phyloP scores from a whole-genome alignment of 179 eudicot species.

The Gypsophila paniculata region DNA sequence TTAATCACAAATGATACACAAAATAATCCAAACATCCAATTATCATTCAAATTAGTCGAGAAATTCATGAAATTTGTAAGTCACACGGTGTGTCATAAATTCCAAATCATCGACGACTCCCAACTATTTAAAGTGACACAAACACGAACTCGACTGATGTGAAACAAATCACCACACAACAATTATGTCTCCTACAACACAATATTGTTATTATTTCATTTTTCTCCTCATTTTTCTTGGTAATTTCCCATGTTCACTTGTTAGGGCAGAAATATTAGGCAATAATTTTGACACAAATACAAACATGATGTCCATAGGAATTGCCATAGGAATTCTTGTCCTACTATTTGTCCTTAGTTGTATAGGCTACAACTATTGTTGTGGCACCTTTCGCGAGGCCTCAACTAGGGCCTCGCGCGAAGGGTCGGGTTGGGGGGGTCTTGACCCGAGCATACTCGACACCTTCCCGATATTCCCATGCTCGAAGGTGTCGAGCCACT shows the following conservation, averaged over 20 bases:
- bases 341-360: background rate
- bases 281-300: conserved; percentile 5
- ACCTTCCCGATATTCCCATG: conserved; percentile 5
- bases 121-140: background rate
- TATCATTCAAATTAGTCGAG: too few relatives aligned
- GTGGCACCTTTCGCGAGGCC: background rate
- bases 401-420: background rate
- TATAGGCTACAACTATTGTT: background rate
- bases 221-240: background rate
- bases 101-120: too few relatives aligned
- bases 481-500: background rate
- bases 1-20: too few relatives aligned
- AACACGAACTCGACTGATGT: background rate
- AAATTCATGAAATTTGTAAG: too few relatives aligned
- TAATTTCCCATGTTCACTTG: background rate
- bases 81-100: too few relatives aligned
- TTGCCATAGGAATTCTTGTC: background rate
- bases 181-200: background rate
- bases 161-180: background rate
- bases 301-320: background rate
- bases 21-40: too few relatives aligned
- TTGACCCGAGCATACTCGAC: background rate
- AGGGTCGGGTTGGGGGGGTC: background rate
- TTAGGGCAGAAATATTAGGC: background rate
- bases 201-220: background rate